Percentiles rank a stretch among this genome's conserved stretches.
These are phyloP conservation scores for Trichoderma atroviride DNA, from an alignment of 2,329 filamentous ascomycete genomes.

Conservation along the genomic window DNA sequence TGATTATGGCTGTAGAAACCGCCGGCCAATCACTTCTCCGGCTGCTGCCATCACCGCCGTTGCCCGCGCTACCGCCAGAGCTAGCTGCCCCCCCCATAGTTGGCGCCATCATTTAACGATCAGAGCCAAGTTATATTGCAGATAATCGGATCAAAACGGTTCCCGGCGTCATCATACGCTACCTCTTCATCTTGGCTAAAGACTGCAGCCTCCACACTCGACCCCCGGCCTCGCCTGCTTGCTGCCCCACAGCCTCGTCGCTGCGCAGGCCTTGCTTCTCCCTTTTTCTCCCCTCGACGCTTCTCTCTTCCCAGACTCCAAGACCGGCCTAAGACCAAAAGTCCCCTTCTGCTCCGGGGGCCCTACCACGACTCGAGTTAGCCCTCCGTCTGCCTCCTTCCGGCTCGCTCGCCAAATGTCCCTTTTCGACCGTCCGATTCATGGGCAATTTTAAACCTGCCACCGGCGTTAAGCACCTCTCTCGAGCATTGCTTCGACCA, in stretches of 20 bases:
- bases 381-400: neutral
- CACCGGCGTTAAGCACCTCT: conserved; percentile 27
- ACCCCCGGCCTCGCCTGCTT: neutral
- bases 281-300: conserved; percentile 11
- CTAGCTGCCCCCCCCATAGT: neutral
- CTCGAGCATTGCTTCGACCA: conserved; percentile 15
- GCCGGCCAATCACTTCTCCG: neutral
- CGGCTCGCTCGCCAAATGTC: conserved; percentile 14
- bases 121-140: neutral
- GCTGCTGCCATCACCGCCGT: neutral
- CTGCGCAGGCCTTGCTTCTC: conserved; percentile 24
- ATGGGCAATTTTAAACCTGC: conserved; percentile 27
- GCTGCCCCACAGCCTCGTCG: conserved; percentile 21
- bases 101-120: neutral
- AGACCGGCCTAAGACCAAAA: conserved; percentile 8
- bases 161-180: neutral
- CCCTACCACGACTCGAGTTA: conserved; percentile 13
- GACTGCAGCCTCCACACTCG: neutral
- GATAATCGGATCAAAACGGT: neutral
- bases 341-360: conserved; percentile 14
- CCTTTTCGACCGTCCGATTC: conserved; percentile 24
- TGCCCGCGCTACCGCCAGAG: neutral
- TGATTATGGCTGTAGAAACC: neutral
- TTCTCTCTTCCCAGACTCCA: neutral
- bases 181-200: neutral